phyloP scores from a whole-genome alignment of 2,329 filamentous ascomycete species.

The Tolypocladium guangdongense region DNA sequence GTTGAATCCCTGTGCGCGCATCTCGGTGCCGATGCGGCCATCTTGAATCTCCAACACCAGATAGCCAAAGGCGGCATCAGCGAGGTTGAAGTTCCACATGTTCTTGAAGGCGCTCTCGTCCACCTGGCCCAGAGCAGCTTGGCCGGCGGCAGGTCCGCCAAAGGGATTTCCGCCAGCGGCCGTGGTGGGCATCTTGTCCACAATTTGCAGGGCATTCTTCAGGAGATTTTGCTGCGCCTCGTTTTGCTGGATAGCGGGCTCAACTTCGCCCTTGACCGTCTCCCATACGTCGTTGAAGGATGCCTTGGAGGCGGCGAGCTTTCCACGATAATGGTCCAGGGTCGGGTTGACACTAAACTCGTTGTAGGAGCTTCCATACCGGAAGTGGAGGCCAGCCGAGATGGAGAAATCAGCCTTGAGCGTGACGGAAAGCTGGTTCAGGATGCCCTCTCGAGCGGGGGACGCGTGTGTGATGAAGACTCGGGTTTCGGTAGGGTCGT shows the following conservation, averaged over 20 bases:
- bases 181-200: conserved; percentile 95
- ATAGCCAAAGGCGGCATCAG: conserved; percentile 94
- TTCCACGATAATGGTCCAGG: conserved; percentile 94
- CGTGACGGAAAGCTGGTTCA: conserved; percentile 95
- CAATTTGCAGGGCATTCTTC: conserved; percentile 81
- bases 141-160: conserved; percentile 69
- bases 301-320: conserved; percentile 93
- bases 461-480: conserved; percentile 96
- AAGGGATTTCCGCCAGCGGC: conserved; percentile 96
- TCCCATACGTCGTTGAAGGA: conserved; percentile 99
- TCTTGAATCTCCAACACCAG: conserved; percentile 90
- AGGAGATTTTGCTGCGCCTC: conserved; percentile 88
- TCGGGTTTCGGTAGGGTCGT: conserved; percentile 94
- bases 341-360: conserved; percentile 99
- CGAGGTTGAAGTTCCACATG: conserved; percentile 99
- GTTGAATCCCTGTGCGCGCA: conserved; percentile 98
- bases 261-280: conserved; percentile 91
- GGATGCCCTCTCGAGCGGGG: conserved; percentile 85
- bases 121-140: conserved; percentile 69
- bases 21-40: conserved; percentile 93
- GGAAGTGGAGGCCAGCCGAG: conserved; percentile 93
- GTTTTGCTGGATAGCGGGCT: conserved; percentile 87
- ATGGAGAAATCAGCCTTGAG: conserved; percentile 98
- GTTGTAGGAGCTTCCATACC: conserved; percentile 98
- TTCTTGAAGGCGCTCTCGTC: conserved; percentile 99